These are phyloP conservation scores for Fusarium sp. DNA, from an alignment of 2,329 filamentous ascomycete genomes.

Conservation along the genomic window DNA sequence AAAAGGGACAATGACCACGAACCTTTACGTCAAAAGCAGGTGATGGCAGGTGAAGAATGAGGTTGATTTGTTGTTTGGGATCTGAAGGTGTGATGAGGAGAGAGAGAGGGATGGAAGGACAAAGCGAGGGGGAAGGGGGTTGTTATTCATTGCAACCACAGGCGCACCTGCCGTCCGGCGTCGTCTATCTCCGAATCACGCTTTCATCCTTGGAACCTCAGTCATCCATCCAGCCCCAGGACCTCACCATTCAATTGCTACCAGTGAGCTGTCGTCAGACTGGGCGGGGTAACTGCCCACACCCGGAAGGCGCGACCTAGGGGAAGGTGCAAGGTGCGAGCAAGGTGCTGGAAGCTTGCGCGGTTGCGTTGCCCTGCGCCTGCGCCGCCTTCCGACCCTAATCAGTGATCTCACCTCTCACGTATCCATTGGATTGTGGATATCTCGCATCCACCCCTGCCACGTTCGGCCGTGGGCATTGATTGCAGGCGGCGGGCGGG, in stretches of 20 bases:
- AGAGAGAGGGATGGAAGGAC: slow-evolving; percentile 37
- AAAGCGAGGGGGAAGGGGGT: slow-evolving; percentile 44
- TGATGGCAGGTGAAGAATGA: slow-evolving; percentile 30
- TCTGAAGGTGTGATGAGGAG: slow-evolving; percentile 41
- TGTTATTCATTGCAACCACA: slow-evolving; percentile 49
- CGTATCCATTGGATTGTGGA: slow-evolving; percentile 13
- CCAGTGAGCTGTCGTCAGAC: slow-evolving; percentile 52
- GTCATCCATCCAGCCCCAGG: slow-evolving; percentile 19
- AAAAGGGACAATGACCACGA: slow-evolving; percentile 5
- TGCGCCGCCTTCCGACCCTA: slow-evolving; percentile 26
- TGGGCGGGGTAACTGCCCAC: slow-evolving; percentile 55
- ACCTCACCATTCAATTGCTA: neutral
- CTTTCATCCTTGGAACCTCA: slow-evolving; percentile 25
- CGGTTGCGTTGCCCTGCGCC: slow-evolving; percentile 24
- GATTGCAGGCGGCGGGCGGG: slow-evolving; percentile 7
- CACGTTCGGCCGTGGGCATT: slow-evolving; percentile 3
- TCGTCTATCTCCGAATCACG: slow-evolving; percentile 24
- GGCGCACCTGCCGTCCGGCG: slow-evolving; percentile 31
- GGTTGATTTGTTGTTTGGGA: slow-evolving; percentile 33
- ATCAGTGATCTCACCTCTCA: neutral
- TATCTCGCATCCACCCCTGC: slow-evolving; percentile 1
- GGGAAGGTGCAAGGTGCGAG: neutral
- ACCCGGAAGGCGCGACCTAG: slow-evolving; percentile 32
- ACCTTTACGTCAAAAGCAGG: slow-evolving; percentile 40
- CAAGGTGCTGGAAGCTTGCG: slow-evolving; percentile 10